A percentile compares a stretch with the other conserved stretches of the same genome.
These are phyloP conservation scores for Penicillium sumatraense DNA, from an alignment of 2,329 filamentous ascomycete species.

Conservation along the genomic window DNA sequence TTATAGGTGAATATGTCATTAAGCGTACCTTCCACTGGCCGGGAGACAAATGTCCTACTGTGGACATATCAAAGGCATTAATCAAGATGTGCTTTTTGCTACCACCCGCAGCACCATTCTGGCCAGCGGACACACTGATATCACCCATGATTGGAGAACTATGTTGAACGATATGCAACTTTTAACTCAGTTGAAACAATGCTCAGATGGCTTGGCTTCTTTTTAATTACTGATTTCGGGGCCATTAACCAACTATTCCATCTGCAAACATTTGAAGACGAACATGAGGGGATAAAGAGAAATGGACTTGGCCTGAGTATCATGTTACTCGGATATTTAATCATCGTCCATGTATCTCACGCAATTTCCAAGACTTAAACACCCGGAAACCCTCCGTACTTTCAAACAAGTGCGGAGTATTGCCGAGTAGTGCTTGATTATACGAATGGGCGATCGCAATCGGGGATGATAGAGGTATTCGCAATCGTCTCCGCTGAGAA, in stretches of 20 bases:
- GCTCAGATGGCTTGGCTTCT: neutral
- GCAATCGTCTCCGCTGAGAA: conserved; percentile 1
- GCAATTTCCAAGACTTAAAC: neutral
- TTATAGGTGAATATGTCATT: conserved; percentile 4
- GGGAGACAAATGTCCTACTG: conserved; percentile 66
- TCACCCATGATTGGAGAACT: conserved; percentile 17
- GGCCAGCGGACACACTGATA: neutral
- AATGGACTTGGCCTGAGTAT: neutral
- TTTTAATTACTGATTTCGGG: neutral
- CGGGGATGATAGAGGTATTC: neutral
- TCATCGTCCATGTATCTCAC: neutral
- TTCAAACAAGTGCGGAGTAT: no score
- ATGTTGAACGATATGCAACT: neutral
- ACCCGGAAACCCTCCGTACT: neutral
- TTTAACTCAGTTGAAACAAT: neutral
- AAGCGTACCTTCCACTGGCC: conserved; percentile 67
- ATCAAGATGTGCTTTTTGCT: conserved; percentile 61
- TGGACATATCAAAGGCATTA: conserved; percentile 70
- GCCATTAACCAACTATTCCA: neutral
- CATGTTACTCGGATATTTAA: neutral
- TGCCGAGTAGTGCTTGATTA: no score
- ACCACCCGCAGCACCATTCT: conserved; percentile 23
- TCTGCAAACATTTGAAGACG: conserved; percentile 8
- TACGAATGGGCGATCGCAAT: no score
- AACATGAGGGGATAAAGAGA: neutral